These are phyloP conservation scores for Schwanniomyces etchellsii DNA, from an alignment of 1,139 yeast species.

Conservation along the genomic window DNA sequence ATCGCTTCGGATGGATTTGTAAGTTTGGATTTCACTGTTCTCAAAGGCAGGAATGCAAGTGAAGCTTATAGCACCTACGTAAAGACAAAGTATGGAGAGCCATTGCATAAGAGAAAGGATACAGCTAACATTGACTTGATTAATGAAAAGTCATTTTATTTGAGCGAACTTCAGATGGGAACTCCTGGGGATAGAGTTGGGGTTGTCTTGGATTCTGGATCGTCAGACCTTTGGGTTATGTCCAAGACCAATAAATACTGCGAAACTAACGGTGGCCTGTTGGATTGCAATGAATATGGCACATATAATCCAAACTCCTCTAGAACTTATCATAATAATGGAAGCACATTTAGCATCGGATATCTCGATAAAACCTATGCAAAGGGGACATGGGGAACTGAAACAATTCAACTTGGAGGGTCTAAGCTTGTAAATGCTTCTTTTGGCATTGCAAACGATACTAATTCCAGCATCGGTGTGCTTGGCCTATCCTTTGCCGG, in stretches of 20 bases:
- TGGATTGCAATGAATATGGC: constrained; percentile 38
- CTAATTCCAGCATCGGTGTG: constrained; percentile 53
- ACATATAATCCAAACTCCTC: constrained; percentile 45
- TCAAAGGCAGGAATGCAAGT: constrained; percentile 12
- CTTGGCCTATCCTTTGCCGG: constrained; percentile 50
- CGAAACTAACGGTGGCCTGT: constrained; percentile 13
- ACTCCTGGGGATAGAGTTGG: constrained; percentile 46
- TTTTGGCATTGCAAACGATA: constrained; percentile 52
- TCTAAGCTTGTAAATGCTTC: constrained; percentile 30
- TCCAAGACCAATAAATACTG: constrained; percentile 19
- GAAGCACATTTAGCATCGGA: constrained; percentile 27
- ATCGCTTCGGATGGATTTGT: constrained; percentile 18
- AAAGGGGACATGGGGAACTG: constrained; percentile 52
- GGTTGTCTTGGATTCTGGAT: constrained; percentile 62
- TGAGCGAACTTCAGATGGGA: constrained; percentile 45
- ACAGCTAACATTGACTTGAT: constrained; percentile 7
- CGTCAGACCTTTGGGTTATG: constrained; percentile 62
- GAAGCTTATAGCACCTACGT: constrained; percentile 11
- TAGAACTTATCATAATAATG: constrained; percentile 39
- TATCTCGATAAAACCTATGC: constrained; percentile 31
- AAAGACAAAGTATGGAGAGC: no score
- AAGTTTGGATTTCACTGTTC: constrained; percentile 16
- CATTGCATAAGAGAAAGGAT: constrained; percentile 6
- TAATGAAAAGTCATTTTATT: constrained; percentile 21
- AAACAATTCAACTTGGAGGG: constrained; percentile 20